phyloP scores from a whole-genome alignment of 2,329 filamentous ascomycete species.

The Pestalotiopsis sp. region DNA sequence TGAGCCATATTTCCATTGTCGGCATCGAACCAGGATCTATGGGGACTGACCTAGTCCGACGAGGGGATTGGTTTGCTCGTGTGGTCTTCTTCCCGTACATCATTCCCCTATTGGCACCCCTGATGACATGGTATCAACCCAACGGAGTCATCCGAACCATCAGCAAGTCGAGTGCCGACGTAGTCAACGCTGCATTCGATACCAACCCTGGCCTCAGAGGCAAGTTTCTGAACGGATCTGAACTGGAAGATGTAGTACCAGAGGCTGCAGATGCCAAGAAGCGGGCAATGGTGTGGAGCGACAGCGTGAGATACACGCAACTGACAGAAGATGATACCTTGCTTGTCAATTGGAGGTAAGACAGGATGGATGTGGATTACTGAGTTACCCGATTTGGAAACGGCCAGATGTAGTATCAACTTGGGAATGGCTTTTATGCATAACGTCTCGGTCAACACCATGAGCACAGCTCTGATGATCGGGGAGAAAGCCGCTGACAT shows the following conservation, averaged over 20 bases:
- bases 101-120: not conserved
- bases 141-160: conserved; percentile 7
- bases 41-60: conserved; percentile 17
- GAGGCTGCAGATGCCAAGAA: conserved; percentile 10
- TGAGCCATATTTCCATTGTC: conserved; percentile 30
- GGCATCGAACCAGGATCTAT: conserved; percentile 37
- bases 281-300: conserved; percentile 6
- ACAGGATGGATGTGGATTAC: not conserved
- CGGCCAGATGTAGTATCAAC: not conserved
- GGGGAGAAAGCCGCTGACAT: not conserved
- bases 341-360: conserved; percentile 9
- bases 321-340: conserved; percentile 1
- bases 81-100: not conserved
- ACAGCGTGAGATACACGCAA: conserved; percentile 8
- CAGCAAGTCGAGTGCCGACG: conserved; percentile 1
- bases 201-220: conserved; percentile 1
- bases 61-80: conserved; percentile 1
- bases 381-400: not conserved
- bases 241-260: not conserved
- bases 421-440: too few relatives aligned
- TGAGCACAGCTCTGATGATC: not conserved
- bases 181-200: conserved; percentile 4
- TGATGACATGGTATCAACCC: conserved; percentile 2
- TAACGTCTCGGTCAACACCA: not conserved
- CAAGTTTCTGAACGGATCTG: conserved; percentile 6